A percentile compares a stretch with the other conserved stretches of the same genome.
These are phyloP conservation scores for Lycium ferocissimum DNA, from an alignment of 257 asterid species.

Conservation along the genomic window DNA sequence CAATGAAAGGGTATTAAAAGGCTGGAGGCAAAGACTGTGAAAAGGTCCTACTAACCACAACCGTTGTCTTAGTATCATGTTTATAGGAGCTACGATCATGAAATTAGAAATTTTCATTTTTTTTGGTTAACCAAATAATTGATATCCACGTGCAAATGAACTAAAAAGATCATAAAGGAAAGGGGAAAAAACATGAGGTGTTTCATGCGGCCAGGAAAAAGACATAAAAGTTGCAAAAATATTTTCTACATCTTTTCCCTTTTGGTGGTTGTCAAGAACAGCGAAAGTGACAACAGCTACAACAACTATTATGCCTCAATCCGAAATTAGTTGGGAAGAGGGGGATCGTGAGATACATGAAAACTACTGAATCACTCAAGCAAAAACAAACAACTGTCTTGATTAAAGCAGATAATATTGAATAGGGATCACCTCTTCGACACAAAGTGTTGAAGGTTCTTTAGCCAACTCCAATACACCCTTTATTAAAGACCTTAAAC, in stretches of 20 bases:
- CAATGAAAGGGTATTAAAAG: slow-evolving; percentile 9
- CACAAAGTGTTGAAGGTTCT: slow-evolving; percentile 98
- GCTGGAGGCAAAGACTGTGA: slow-evolving; percentile 16
- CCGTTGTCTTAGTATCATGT: not conserved
- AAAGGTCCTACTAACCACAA: slow-evolving; percentile 10
- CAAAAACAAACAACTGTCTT: not conserved
- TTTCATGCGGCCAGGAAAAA: not conserved
- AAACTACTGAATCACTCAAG: not conserved
- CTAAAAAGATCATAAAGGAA: not conserved
- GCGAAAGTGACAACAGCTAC: not conserved
- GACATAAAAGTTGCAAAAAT: not conserved
- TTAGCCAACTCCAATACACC: slow-evolving; percentile 88
- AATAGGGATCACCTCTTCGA: slow-evolving; percentile 77
- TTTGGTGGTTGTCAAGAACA: slow-evolving; percentile 16
- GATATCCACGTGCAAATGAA: not conserved
- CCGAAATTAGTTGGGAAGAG: not conserved
- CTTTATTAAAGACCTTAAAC: slow-evolving; percentile 88
- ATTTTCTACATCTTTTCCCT: slow-evolving; percentile 5
- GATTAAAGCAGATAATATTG: slow-evolving; percentile 11
- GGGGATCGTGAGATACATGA: not conserved
- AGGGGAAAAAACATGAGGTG: not conserved
- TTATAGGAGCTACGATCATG: not conserved
- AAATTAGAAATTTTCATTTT: not conserved
- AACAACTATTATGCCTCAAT: not conserved
- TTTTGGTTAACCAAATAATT: slow-evolving; percentile 10